A percentile compares a stretch with the other conserved stretches of the same genome.
Evolutionary conservation across 2,329 filamentous ascomycete genomes (phyloP).

Genomic region (Ceratocystiopsis sp.): DNA sequence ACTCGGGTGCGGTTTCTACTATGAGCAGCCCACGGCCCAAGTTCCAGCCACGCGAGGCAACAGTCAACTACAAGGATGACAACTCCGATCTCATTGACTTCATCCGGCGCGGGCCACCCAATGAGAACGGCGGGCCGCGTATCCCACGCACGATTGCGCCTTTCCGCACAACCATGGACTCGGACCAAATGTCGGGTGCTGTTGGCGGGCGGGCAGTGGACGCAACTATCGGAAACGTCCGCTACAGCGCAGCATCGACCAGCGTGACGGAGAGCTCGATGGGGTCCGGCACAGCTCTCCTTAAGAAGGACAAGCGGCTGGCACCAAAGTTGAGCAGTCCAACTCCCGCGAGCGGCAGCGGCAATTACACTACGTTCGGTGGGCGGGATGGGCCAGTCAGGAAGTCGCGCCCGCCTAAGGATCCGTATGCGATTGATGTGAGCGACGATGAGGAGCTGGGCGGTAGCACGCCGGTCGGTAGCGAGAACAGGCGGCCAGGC

Average conservation of each 20-base stretch:
- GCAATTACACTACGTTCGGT: slow-evolving; percentile 6
- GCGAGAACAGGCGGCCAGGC: slow-evolving; percentile 20
- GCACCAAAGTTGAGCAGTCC: background rate
- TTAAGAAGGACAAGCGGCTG: slow-evolving; percentile 18
- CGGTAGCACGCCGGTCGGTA: slow-evolving; percentile 6
- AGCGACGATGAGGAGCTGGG: slow-evolving; percentile 44
- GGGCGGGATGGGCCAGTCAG: too few relatives aligned
- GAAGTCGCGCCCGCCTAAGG: slow-evolving; percentile 61
- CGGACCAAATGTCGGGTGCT: slow-evolving; percentile 50
- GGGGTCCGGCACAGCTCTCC: slow-evolving; percentile 59
- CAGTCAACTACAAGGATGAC: slow-evolving; percentile 42
- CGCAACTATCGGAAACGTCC: slow-evolving; percentile 36
- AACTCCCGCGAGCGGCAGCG: slow-evolving; percentile 7
- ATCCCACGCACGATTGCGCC: slow-evolving; percentile 74
- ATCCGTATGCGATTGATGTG: slow-evolving; percentile 85
- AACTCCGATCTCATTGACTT: slow-evolving; percentile 90
- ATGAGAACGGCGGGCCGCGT: slow-evolving; percentile 37
- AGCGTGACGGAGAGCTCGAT: slow-evolving; percentile 47
- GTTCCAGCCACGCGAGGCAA: slow-evolving; percentile 56
- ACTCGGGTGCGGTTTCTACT: slow-evolving; percentile 21
- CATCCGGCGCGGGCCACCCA: slow-evolving; percentile 70
- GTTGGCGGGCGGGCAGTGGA: slow-evolving; percentile 40
- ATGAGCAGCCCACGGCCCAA: slow-evolving; percentile 24
- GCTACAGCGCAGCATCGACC: slow-evolving; percentile 39
- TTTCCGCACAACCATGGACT: slow-evolving; percentile 73